Evolutionary conservation across 306 rosid genomes (phyloP).

Genomic region (Mucuna pruriens): DNA sequence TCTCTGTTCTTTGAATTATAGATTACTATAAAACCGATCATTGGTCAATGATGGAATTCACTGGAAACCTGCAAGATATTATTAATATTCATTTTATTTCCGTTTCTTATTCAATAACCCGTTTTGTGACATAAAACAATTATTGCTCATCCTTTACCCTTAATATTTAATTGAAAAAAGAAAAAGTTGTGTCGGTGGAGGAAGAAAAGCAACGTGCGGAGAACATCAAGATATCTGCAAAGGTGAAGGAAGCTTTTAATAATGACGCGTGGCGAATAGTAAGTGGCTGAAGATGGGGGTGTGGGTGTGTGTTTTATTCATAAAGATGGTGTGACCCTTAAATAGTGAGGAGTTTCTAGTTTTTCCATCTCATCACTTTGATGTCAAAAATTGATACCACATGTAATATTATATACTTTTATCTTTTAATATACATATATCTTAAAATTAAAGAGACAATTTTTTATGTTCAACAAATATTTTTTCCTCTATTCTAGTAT

Average conservation of each 20-base stretch:
- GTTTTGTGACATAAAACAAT: neutral
- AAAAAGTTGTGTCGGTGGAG: conserved; percentile 33
- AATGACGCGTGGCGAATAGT: neutral
- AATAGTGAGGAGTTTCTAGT: neutral
- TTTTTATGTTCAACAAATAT: no score
- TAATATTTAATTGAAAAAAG: neutral
- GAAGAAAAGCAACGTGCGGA: conserved; percentile 15
- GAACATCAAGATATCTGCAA: neutral
- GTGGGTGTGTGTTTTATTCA: no score
- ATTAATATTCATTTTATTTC: neutral
- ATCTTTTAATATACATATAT: no score
- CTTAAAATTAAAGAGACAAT: no score
- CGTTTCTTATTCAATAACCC: neutral
- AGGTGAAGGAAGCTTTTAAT: neutral
- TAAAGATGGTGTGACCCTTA: neutral
- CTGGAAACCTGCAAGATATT: conserved; percentile 31
- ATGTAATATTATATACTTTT: no score
- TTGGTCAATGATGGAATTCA: neutral
- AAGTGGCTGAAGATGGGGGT: neutral
- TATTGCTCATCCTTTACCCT: neutral
- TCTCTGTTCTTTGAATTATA: neutral
- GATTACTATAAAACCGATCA: neutral
- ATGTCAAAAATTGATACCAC: neutral
- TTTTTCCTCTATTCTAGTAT: no score
- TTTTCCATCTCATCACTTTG: neutral